Conservation (phyloP, 129 eudicot genomes). For the Flaveria trinervia region DNA sequence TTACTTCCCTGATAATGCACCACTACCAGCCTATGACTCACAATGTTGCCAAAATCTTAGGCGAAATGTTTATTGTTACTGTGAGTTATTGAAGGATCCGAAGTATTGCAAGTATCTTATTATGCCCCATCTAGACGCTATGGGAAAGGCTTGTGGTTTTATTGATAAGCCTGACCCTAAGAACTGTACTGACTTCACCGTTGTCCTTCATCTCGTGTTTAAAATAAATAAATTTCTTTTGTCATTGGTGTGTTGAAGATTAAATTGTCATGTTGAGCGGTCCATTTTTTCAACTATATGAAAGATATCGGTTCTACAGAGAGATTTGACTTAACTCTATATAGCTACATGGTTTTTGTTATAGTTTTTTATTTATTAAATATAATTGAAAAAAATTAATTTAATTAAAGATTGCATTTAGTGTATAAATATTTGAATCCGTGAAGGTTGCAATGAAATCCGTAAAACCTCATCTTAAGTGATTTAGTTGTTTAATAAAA, state of each 20-base stretch:
- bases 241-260: not conserved
- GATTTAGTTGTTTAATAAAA: too few species aligned
- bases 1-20: not conserved
- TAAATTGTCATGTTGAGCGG: not conserved
- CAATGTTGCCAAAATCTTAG: slow-evolving; percentile 7
- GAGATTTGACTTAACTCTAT: too few species aligned
- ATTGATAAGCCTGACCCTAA: not conserved
- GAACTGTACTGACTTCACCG: not conserved
- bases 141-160: slow-evolving; percentile 3
- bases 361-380: too few species aligned
- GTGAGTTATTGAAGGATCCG: not conserved
- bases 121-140: not conserved
- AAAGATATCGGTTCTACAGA: too few species aligned
- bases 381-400: too few species aligned
- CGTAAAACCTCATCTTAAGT: too few species aligned
- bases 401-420: too few species aligned
- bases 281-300: not conserved
- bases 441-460: not conserved
- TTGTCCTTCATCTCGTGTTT: not conserved
- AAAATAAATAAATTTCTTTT: not conserved
- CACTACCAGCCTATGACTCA: slow-evolving; percentile 4
- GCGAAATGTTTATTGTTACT: not conserved
- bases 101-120: slow-evolving; percentile 4
- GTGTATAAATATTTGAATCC: too few species aligned
- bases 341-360: too few species aligned